Conservation (phyloP, 164 flowering plant species). For the Litsea cubeba region DNA sequence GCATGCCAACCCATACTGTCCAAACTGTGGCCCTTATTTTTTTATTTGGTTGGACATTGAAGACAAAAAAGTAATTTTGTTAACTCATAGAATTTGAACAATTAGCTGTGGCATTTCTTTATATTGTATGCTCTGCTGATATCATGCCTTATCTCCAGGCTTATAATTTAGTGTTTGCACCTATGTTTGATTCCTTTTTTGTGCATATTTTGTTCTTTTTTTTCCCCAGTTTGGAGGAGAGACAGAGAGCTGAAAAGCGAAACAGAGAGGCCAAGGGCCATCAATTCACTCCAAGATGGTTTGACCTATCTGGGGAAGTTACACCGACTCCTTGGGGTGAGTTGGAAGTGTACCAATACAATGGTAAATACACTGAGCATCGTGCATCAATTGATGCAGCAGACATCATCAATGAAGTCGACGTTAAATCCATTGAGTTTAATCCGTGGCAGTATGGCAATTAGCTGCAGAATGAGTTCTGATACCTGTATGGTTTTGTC, state of each 20-base stretch:
- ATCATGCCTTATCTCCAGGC: background rate
- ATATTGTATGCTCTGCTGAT: too few species aligned
- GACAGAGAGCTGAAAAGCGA: constrained; percentile 83
- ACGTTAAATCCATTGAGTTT: constrained; percentile 48
- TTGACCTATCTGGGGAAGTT: constrained; percentile 52
- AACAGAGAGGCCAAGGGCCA: constrained; percentile 64
- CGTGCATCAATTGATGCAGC: constrained; percentile 48
- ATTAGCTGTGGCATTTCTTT: too few species aligned
- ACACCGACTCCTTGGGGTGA: constrained; percentile 88
- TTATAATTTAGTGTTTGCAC: background rate
- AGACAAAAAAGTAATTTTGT: too few species aligned
- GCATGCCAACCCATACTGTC: too few species aligned
- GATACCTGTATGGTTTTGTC: background rate
- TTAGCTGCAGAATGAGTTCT: constrained; percentile 23
- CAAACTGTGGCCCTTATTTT: too few species aligned
- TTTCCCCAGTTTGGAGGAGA: constrained; percentile 67
- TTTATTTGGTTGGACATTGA: too few species aligned
- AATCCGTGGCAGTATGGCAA: constrained; percentile 77
- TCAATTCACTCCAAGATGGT: constrained; percentile 68
- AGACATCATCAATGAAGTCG: constrained; percentile 29
- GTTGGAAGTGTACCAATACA: constrained; percentile 66
- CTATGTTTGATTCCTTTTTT: background rate
- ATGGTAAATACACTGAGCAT: constrained; percentile 65
- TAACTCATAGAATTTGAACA: too few species aligned
- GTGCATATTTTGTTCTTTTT: background rate